phyloP scores from a whole-genome alignment of 2,329 filamentous ascomycete genomes.

The Fusarium devonianum region DNA sequence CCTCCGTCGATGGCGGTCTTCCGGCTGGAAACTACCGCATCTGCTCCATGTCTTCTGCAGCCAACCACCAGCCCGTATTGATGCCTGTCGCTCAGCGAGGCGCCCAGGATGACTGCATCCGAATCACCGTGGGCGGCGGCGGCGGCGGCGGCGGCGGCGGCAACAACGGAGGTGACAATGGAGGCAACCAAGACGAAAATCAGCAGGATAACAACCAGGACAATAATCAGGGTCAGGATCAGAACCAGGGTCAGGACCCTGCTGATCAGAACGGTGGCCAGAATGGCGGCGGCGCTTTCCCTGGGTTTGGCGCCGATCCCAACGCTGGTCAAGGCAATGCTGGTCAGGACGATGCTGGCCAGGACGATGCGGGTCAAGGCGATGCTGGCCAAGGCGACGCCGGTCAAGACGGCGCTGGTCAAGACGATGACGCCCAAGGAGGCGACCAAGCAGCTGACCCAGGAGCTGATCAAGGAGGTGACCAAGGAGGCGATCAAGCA shows the following conservation, averaged over 20 bases:
- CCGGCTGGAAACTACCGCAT: slow-evolving; percentile 69
- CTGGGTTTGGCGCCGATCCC: too few species aligned
- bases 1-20: slow-evolving; percentile 64
- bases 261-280: slow-evolving; percentile 13
- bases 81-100: slow-evolving; percentile 74
- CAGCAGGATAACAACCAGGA: slow-evolving; percentile 29
- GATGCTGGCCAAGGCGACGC: slow-evolving; percentile 8
- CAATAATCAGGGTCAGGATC: slow-evolving; percentile 14
- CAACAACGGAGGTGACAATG: slow-evolving; percentile 25
- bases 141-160: slow-evolving; percentile 32
- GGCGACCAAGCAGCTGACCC: background rate
- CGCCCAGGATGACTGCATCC: slow-evolving; percentile 70
- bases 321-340: background rate
- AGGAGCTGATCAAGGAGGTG: background rate
- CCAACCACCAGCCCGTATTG: slow-evolving; percentile 71
- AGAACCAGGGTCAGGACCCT: slow-evolving; percentile 12
- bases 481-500: too few species aligned
- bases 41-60: slow-evolving; percentile 68
- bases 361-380: background rate
- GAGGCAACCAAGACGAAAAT: slow-evolving; percentile 15
- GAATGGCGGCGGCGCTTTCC: background rate
- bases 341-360: slow-evolving; percentile 15
- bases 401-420: slow-evolving; percentile 1
- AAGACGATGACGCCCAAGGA: slow-evolving; percentile 6
- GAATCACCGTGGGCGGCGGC: slow-evolving; percentile 60